Base-by-base conservation (phyloP, 768 basidiomycete species). In the Phylloporus rhodoxanthus region DNA sequence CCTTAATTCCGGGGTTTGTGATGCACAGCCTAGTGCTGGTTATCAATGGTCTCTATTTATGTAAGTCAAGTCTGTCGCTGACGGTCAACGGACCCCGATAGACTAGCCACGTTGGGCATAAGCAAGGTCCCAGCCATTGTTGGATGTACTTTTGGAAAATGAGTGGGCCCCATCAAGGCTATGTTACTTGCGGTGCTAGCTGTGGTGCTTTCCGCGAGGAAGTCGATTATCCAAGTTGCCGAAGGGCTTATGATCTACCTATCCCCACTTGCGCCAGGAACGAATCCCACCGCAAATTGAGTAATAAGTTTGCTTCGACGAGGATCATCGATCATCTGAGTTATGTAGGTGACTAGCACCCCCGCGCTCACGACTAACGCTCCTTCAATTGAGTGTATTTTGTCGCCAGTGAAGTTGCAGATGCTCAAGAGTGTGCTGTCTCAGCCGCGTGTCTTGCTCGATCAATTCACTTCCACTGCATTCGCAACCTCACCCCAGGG, bases 21-120 rank as follows among this genome's bases (percentile, higher is more conserved):
- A n/a, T 53, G 58, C 25, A 4, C 34, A 25, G 26, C 20, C 23
- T 3, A 5, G 23, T 36, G 34, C 34, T 36, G 34, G n/a, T n/a
- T 39, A 39, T 39, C 39, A 40, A 5, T 5, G 14, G 37, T n/a
- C 11, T 20, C 30, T 36, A n/a, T n/a, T n/a, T n/a, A n/a, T n/a
- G n/a, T n/a, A 41, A 46, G 37, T 43, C 43, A 33, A 40, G 37
- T 20, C 37, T 47, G 26, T 28, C 23, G 19, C 36, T 43, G 40
- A 39, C 8, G 43, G 29, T 9, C 19, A 21, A 25, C 7, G 25
- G 28, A 47, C 42, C 32, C 46, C 28, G 37, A 15, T 1, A 8
- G 28, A 38, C 46, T 38, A 36, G 29, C 36, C 19, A 41, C 37
- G 39, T 36, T 53, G 59, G 45, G 55, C 57, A 50, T 28, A 44